Evolutionary conservation across 805 yeast genomes (phyloP), one percentile per base, ranked within the genome.

Genomic region (Hanseniaspora valbyensis): DNA sequence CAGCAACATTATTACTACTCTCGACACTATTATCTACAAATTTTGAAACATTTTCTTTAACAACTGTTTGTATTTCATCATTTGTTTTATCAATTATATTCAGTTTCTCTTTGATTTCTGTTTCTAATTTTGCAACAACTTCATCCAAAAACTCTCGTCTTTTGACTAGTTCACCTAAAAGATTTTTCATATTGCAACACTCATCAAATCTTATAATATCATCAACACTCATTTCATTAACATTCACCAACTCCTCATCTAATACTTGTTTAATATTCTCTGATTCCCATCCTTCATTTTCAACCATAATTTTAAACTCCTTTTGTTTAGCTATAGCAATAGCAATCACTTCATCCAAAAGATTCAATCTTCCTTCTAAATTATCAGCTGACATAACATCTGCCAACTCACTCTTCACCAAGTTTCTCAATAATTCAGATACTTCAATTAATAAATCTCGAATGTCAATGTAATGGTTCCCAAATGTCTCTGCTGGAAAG

Each of bases 111-210:
- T 44, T 42, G 13, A 66, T 37, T n/a, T 64, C 61, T 10, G 52
- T 41, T 16, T 58, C 57, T 22, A 67, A 51, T 14, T 52, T 43
- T 1, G 43, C 42, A 42, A 65, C 61, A 14, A 66, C 48, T 18
- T 52, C 52, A 14, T 55, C 56, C 19, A 65, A 26, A 24, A 30
- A 54, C 0, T 42, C 49, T 2, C 61, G 44, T 33, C 66, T 49
- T n/a, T 48, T 29, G 41, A 61, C 60, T 14, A 65, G 45, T 25
- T 62, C 58, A 2, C 51, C 46, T 5, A 55, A 42, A 2, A 64
- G n/a, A 12, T 21, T 38, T 6, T 39, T 14, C 24, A 30, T 33
- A 5, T 38, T 13, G 28, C 33, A 22, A 13, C 39, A 32, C 5
- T 45, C 13, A 26, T 22, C 39, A 40, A 18, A 29, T 14, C 50